Evolutionary conservation across 202 grass and related monocot species (phyloP).

Genomic region (Schoenoplectus tabernaemontani): DNA sequence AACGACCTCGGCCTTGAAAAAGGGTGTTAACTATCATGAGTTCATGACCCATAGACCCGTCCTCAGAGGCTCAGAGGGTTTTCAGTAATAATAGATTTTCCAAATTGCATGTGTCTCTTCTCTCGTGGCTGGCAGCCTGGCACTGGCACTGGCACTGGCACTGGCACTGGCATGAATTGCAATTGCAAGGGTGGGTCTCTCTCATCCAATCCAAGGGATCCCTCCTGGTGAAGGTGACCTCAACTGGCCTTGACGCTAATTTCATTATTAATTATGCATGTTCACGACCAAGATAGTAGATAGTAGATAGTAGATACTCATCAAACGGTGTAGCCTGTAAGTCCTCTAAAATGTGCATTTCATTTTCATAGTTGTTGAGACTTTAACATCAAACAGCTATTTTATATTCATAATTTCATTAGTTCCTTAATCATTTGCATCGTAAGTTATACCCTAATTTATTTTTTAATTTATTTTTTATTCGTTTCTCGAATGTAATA

Average conservation of each 20-base stretch:
- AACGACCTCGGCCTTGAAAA: background rate
- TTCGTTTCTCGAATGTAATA: too few relatives aligned
- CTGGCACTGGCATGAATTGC: too few relatives aligned
- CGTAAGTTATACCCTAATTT: too few relatives aligned
- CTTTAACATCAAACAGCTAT: too few relatives aligned
- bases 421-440: too few relatives aligned
- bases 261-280: background rate
- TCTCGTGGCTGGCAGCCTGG: background rate
- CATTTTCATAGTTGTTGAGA: too few relatives aligned
- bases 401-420: too few relatives aligned
- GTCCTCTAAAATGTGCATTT: too few relatives aligned
- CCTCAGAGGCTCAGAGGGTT: too few relatives aligned
- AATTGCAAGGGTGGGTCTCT: background rate
- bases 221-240: constrained; percentile 4
- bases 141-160: too few relatives aligned
- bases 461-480: background rate
- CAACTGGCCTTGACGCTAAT: background rate
- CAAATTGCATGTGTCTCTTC: background rate
- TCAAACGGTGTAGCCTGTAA: background rate
- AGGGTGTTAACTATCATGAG: background rate
- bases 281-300: too few relatives aligned
- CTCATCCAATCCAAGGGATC: constrained; percentile 13
- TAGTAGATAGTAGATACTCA: background rate
- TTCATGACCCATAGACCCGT: background rate
- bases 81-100: background rate